A percentile compares a stretch with the other conserved stretches of the same genome.
Conservation (phyloP, 2,329 filamentous ascomycete species). For the Clathrospora elynae region DNA sequence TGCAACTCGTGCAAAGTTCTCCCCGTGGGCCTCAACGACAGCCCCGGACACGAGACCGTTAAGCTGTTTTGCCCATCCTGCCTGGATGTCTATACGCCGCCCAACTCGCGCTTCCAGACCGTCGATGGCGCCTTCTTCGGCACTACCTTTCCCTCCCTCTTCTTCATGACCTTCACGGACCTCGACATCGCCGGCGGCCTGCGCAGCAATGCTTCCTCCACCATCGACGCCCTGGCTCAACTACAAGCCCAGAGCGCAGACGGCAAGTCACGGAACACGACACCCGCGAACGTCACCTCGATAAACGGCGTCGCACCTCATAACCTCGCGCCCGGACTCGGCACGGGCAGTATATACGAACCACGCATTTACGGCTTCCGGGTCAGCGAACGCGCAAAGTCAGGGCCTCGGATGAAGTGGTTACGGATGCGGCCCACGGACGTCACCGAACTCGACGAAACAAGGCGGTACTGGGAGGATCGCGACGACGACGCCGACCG, state of each 20-base stretch:
- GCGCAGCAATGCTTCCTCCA: constrained; percentile 56
- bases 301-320: constrained; percentile 86
- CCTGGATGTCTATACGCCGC: constrained; percentile 94
- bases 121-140: constrained; percentile 98
- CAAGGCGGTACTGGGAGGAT: constrained; percentile 52
- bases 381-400: constrained; percentile 86
- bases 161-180: constrained; percentile 98
- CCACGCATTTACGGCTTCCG: constrained; percentile 96
- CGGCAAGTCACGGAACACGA: constrained; percentile 42
- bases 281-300: constrained; percentile 42
- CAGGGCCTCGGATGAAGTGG: constrained; percentile 97
- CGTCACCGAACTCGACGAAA: constrained; percentile 82
- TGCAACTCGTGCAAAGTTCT: constrained; percentile 90
- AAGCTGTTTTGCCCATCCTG: constrained; percentile 98
- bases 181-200: constrained; percentile 80
- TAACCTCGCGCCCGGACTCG: constrained; percentile 88
- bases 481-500: constrained; percentile 47
- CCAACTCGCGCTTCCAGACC: constrained; percentile 95
- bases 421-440: constrained; percentile 81
- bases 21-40: constrained; percentile 91
- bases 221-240: constrained; percentile 43
- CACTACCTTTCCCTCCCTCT: constrained; percentile 93
- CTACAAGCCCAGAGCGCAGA: constrained; percentile 45
- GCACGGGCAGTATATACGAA: constrained; percentile 83
- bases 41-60: constrained; percentile 94